Percentiles rank a stretch among this genome's conserved stretches.
Evolutionary conservation across 805 yeast genomes (phyloP).

Genomic region (Spathaspora hagerdaliae): DNA sequence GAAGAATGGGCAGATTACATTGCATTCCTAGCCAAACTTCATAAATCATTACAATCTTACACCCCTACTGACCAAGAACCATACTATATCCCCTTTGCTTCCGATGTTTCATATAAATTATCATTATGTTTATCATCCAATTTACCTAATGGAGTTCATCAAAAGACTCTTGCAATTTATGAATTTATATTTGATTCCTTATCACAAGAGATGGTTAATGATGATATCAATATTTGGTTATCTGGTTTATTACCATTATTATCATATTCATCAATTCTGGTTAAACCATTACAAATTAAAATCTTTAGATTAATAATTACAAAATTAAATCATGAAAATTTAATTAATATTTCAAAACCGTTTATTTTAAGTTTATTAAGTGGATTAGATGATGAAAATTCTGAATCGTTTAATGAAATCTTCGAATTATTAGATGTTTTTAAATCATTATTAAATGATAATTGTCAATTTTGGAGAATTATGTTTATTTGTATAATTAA

Average conservation of each 20-base stretch:
- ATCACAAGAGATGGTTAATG: constrained; percentile 50
- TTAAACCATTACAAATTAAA: constrained; percentile 71
- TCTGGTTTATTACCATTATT: constrained; percentile 90
- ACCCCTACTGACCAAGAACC: constrained; percentile 21
- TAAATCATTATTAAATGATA: constrained; percentile 54
- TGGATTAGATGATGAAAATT: constrained; percentile 88
- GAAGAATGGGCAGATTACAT: constrained; percentile 99
- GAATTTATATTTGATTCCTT: constrained; percentile 63
- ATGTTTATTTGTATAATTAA: constrained; percentile 71
- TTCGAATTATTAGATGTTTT: constrained; percentile 58
- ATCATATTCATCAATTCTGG: constrained; percentile 84
- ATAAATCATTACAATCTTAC: constrained; percentile 53
- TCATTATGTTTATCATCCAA: constrained; percentile 76
- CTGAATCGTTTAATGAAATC: constrained; percentile 70
- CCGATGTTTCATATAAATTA: constrained; percentile 64
- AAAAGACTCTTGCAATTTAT: constrained; percentile 78
- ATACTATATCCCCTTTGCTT: constrained; percentile 60
- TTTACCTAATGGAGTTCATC: constrained; percentile 94
- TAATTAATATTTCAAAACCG: constrained; percentile 62
- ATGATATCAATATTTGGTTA: constrained; percentile 70
- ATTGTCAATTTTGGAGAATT: constrained; percentile 82
- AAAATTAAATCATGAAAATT: constrained; percentile 30
- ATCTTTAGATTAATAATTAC: constrained; percentile 52
- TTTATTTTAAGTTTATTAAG: constrained; percentile 72
- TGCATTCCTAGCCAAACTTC: constrained; percentile 75